Evolutionary conservation across 2,329 filamentous ascomycete genomes (phyloP).

Genomic region (Thelonectria blattea): DNA sequence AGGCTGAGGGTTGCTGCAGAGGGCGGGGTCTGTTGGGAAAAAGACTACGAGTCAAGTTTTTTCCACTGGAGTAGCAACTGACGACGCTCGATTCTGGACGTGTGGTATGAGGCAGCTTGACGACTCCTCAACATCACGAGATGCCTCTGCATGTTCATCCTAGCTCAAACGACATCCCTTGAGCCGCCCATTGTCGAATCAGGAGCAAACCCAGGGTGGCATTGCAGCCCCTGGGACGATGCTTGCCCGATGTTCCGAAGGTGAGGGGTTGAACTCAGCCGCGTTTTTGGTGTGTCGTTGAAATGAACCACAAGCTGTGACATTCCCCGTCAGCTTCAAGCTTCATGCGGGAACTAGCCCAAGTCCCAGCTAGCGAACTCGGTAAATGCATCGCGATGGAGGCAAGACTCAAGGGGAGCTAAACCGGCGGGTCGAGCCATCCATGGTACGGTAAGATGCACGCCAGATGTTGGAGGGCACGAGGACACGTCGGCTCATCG

Average conservation of each 20-base stretch:
- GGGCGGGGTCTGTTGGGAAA: background rate
- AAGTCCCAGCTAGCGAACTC: constrained; percentile 34
- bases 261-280: constrained; percentile 24
- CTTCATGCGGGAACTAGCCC: constrained; percentile 41
- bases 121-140: background rate
- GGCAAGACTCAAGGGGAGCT: constrained; percentile 8
- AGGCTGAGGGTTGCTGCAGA: background rate
- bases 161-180: background rate
- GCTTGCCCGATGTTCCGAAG: constrained; percentile 8
- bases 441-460: constrained; percentile 8
- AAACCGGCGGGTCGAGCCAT: constrained; percentile 15
- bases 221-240: background rate
- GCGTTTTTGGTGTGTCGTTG: constrained; percentile 39
- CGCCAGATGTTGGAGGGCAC: constrained; percentile 1
- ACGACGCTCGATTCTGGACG: too few relatives aligned
- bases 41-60: background rate
- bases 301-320: constrained; percentile 32
- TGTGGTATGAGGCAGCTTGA: background rate
- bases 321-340: constrained; percentile 23
- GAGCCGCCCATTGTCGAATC: background rate
- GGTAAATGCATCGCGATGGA: constrained; percentile 39
- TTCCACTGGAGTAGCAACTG: background rate
- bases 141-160: background rate
- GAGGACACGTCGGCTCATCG: background rate
- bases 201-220: background rate